Conservation (phyloP, 257 asterid genomes). For the Rubia yunnanensis region DNA sequence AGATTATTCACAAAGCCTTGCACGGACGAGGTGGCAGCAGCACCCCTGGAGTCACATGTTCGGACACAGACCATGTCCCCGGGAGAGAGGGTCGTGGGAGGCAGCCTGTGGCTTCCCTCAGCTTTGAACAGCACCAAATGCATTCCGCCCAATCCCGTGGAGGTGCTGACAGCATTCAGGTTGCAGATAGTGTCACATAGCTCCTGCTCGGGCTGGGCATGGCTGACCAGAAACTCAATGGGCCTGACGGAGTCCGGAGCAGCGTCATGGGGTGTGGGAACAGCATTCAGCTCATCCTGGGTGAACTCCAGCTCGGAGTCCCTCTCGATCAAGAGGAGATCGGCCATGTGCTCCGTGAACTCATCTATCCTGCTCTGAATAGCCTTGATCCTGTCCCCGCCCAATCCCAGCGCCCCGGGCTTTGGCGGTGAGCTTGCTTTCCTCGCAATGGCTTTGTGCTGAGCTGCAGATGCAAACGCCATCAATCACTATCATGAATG, state of each 20-base stretch:
- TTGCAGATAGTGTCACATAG: slow-evolving; percentile 95
- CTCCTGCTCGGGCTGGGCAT: slow-evolving; percentile 85
- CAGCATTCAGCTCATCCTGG: slow-evolving; percentile 87
- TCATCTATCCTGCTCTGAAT: slow-evolving; percentile 68
- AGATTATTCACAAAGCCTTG: slow-evolving; percentile 86
- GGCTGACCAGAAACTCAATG: slow-evolving; percentile 81
- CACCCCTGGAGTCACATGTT: slow-evolving; percentile 82
- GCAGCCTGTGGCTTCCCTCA: slow-evolving; percentile 86
- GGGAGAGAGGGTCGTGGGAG: slow-evolving; percentile 91
- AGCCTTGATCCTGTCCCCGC: slow-evolving; percentile 53
- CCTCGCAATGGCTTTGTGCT: slow-evolving; percentile 89
- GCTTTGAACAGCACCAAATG: slow-evolving; percentile 80
- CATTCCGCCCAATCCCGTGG: slow-evolving; percentile 94
- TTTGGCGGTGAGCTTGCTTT: slow-evolving; percentile 35
- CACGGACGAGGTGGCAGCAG: slow-evolving; percentile 83
- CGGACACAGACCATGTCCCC: slow-evolving; percentile 99
- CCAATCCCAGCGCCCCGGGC: slow-evolving; percentile 63
- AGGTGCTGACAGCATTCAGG: slow-evolving; percentile 79
- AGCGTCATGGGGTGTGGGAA: slow-evolving; percentile 64
- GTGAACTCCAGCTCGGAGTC: slow-evolving; percentile 88
- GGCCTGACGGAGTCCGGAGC: slow-evolving; percentile 45
- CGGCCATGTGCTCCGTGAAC: slow-evolving; percentile 59
- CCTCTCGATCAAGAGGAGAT: slow-evolving; percentile 74
- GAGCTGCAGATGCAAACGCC: slow-evolving; percentile 51
- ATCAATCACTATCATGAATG: no score